These are phyloP conservation scores for Rhynchospora breviuscula DNA, from an alignment of 176 grass and related monocot genomes.

Conservation along the genomic window DNA sequence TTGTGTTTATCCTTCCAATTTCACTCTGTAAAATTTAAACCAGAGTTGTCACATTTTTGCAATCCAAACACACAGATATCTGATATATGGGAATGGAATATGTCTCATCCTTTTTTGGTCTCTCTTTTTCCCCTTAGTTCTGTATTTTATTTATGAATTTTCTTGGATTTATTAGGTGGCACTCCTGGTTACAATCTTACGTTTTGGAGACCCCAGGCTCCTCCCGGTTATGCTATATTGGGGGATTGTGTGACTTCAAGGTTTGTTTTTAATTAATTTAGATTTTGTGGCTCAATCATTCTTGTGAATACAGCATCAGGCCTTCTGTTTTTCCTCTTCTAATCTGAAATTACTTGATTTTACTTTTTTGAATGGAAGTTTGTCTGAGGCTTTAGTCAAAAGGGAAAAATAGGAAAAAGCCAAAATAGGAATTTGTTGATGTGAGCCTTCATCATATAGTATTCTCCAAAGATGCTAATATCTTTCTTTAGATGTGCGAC, in stretches of 20 bases:
- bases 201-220: slow-evolving; percentile 94
- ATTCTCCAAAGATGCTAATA: background rate
- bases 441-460: background rate
- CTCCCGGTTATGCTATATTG: slow-evolving; percentile 92
- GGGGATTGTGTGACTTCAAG: slow-evolving; percentile 95
- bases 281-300: background rate
- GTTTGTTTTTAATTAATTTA: slow-evolving; percentile 25
- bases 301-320: background rate
- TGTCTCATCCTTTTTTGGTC: background rate
- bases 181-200: slow-evolving; percentile 86
- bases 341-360: background rate
- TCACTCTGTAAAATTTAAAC: background rate
- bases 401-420: background rate
- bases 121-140: background rate
- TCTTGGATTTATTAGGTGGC: slow-evolving; percentile 40
- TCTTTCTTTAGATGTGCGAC: background rate
- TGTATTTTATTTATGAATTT: background rate
- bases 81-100: background rate
- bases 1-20: background rate
- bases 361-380: background rate
- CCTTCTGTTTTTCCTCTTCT: background rate
- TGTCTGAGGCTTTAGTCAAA: background rate
- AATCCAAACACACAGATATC: background rate
- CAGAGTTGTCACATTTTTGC: background rate
- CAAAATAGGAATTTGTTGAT: background rate